Evolutionary conservation across 257 asterid genomes (phyloP), one percentile per base, ranked within the genome.

Genomic region (Ligustrum vulgare): DNA sequence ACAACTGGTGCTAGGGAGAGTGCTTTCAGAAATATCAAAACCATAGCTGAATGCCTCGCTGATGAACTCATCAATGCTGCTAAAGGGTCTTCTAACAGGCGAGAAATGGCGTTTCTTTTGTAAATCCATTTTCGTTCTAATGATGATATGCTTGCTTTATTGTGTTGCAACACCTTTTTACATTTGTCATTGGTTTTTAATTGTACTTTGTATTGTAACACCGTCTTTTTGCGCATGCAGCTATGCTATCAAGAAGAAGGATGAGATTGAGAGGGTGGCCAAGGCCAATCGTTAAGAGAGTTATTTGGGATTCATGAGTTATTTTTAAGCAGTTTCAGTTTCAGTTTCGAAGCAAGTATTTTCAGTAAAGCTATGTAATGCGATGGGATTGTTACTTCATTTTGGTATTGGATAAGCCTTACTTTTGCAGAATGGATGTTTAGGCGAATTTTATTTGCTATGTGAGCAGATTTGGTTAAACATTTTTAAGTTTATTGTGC

Each of bases 41-140:
- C 67, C 35, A 60, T 60, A 22, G 67, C 67, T 25, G 67, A 60
- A 60, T 60, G 67, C 34, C 67, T 60, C 2, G 67, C 67, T 23
- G 67, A 60, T 60, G 67, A 60, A 60, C 67, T 60, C 18, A 60
- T 60, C 67, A 60, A 60, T 60, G 67, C 67, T 23, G 67, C 67
- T 6, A 60, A 60, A 25, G 67, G 67, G 16, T 60, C 67, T 60
- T 60, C 67, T 60, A 60, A 60, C 67, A 60, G 67, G 67, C 23
- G 33, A 23, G 67, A 60, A 22, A 22, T 16, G 16, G 32, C 2
- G 0, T 22, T 2, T 13, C 22, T 18, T 58, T 58, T 9, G 13
- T 58, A 58, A 3, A 58, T 58, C 32, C 16, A 22, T 10, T 60
- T 60, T n/a, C 67, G 25, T 60, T 22, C 67, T 60, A 60, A 9